Evolutionary conservation across 2,329 filamentous ascomycete species (phyloP).

Genomic region (Myriosclerotinia scirpicola): DNA sequence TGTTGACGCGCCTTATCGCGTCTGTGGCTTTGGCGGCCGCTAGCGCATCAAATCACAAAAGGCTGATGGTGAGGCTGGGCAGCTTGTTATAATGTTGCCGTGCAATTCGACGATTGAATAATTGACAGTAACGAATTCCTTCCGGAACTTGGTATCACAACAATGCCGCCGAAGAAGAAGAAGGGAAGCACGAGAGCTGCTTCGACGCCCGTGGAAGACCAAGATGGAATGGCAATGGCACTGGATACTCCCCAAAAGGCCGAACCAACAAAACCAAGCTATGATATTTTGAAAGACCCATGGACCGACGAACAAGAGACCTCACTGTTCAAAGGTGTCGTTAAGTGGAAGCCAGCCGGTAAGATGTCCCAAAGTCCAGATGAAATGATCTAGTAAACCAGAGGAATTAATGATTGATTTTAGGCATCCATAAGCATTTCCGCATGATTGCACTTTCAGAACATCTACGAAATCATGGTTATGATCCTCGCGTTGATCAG

Average conservation of each 20-base stretch:
- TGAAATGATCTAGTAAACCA: not conserved
- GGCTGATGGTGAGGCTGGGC: constrained; percentile 17
- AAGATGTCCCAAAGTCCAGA: constrained; percentile 28
- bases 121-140: not conserved
- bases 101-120: constrained; percentile 3
- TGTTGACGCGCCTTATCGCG: constrained; percentile 10
- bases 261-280: constrained; percentile 42
- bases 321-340: constrained; percentile 87
- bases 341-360: constrained; percentile 96
- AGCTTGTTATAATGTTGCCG: not conserved
- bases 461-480: constrained; percentile 76
- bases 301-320: constrained; percentile 98
- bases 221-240: constrained; percentile 63
- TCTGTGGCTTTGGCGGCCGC: constrained; percentile 9
- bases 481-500: constrained; percentile 64
- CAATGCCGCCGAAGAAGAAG: constrained; percentile 72
- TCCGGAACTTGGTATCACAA: constrained; percentile 11
- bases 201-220: constrained; percentile 56
- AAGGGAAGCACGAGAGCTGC: constrained; percentile 55
- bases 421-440: constrained; percentile 92
- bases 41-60: constrained; percentile 6
- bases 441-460: constrained; percentile 85
- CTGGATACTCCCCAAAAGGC: constrained; percentile 50
- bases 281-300: constrained; percentile 61
- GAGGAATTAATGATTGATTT: constrained; percentile 21